These are phyloP conservation scores for Candida glaebosa DNA, from an alignment of 805 yeast species.

Conservation along the genomic window DNA sequence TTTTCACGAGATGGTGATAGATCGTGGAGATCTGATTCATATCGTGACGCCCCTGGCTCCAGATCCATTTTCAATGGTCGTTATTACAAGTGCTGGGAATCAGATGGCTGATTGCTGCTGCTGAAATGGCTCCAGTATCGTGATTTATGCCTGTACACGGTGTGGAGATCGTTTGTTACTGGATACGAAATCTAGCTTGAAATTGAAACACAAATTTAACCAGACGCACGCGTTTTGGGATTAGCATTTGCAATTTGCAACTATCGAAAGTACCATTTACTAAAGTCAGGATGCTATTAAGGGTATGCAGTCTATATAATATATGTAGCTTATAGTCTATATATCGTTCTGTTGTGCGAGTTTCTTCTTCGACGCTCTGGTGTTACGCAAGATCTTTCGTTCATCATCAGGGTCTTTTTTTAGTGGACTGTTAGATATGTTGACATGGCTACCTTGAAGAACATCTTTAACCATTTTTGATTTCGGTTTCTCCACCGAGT, in stretches of 20 bases:
- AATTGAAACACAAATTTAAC: not conserved
- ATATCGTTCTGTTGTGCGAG: conserved; percentile 7
- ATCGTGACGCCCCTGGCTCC: not conserved
- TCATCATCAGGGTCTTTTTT: conserved; percentile 27
- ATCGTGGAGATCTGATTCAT: conserved; percentile 6
- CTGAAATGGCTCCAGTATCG: too few relatives aligned
- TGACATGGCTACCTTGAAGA: conserved; percentile 12
- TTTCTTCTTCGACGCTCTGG: conserved; percentile 36
- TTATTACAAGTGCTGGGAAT: not conserved
- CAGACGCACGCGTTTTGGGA: not conserved
- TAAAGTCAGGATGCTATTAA: not conserved
- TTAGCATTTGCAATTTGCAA: too few relatives aligned
- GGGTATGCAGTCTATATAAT: not conserved
- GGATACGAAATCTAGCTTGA: not conserved
- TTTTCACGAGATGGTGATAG: conserved; percentile 32
- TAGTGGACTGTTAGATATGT: conserved; percentile 15
- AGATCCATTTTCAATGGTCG: not conserved
- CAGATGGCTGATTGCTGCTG: too few relatives aligned
- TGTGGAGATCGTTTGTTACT: not conserved
- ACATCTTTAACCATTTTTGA: conserved; percentile 33
- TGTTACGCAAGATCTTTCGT: conserved; percentile 30
- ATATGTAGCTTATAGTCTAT: not conserved
- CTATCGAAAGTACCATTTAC: too few relatives aligned
- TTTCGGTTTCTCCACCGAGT: conserved; percentile 12
- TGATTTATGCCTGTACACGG: too few relatives aligned